phyloP scores from a whole-genome alignment of 805 yeast genomes.

The Myxozyma melibiosi region DNA sequence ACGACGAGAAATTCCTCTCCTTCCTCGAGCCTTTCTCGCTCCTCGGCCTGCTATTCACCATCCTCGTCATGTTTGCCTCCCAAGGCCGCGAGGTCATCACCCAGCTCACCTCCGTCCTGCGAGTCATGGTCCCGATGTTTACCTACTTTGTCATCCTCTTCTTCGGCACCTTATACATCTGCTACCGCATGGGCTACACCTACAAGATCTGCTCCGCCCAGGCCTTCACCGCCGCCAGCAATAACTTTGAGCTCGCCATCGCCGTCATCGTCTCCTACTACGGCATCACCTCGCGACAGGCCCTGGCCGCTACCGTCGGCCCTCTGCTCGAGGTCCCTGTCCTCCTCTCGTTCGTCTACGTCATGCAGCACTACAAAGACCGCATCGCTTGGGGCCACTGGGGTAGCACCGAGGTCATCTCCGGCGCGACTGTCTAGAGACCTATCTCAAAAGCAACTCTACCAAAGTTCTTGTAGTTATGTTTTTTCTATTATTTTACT shows the following conservation, averaged over 20 bases:
- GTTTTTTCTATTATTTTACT: background rate
- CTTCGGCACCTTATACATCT: constrained; percentile 48
- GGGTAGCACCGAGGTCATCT: constrained; percentile 24
- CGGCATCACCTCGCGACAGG: constrained; percentile 55
- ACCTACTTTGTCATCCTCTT: constrained; percentile 53
- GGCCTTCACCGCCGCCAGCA: constrained; percentile 59
- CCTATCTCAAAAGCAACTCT: background rate
- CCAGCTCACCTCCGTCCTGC: constrained; percentile 53
- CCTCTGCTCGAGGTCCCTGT: constrained; percentile 63
- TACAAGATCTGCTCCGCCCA: constrained; percentile 53
- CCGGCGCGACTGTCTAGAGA: background rate
- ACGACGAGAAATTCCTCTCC: constrained; percentile 45
- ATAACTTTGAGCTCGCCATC: constrained; percentile 59
- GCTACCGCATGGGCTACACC: constrained; percentile 31
- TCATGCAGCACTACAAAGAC: constrained; percentile 23
- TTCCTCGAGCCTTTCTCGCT: constrained; percentile 54
- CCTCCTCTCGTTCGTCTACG: constrained; percentile 39
- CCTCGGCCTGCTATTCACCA: constrained; percentile 55
- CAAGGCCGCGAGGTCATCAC: constrained; percentile 53
- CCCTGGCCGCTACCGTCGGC: constrained; percentile 63
- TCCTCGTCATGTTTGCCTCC: constrained; percentile 54
- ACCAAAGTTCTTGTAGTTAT: background rate
- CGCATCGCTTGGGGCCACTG: constrained; percentile 22
- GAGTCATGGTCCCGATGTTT: constrained; percentile 54
- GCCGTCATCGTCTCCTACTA: constrained; percentile 57